phyloP scores from a whole-genome alignment of 2,329 filamentous ascomycete species.

The Trichophyton verrucosum region DNA sequence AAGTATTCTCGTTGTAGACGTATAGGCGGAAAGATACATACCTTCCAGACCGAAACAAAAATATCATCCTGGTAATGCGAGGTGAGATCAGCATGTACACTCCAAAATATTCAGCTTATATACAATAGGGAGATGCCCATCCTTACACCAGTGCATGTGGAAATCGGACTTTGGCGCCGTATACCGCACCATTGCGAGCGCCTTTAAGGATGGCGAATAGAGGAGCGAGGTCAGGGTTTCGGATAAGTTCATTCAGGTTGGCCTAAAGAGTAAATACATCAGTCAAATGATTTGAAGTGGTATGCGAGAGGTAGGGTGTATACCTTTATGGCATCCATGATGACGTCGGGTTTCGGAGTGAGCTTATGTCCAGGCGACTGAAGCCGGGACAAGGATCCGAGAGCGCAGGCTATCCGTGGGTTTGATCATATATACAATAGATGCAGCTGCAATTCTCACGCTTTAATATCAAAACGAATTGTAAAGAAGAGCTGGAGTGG shows the following conservation, averaged over 20 bases:
- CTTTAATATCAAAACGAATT: background rate
- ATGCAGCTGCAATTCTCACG: background rate
- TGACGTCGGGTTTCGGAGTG: background rate
- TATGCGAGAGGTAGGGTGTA: too few relatives aligned
- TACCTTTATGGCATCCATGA: slow-evolving; percentile 1
- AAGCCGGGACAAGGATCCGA: background rate
- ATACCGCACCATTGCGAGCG: slow-evolving; percentile 91
- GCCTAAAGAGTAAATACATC: slow-evolving; percentile 36
- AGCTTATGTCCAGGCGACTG: background rate
- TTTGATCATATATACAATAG: background rate
- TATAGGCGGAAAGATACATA: slow-evolving; percentile 31
- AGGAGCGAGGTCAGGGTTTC: slow-evolving; percentile 77
- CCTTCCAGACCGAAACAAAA: slow-evolving; percentile 87
- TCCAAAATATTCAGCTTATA: background rate
- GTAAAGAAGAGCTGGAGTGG: background rate
- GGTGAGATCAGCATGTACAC: slow-evolving; percentile 13
- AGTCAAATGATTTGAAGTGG: background rate
- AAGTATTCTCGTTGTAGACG: slow-evolving; percentile 3
- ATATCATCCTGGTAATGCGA: slow-evolving; percentile 59
- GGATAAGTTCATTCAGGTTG: slow-evolving; percentile 60
- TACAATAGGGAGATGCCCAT: background rate
- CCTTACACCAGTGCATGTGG: slow-evolving; percentile 80
- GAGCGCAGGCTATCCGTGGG: background rate
- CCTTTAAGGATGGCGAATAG: slow-evolving; percentile 77
- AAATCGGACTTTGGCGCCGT: slow-evolving; percentile 94